phyloP scores from a whole-genome alignment of 1,284 basidiomycete species.

The Irpex sp. region DNA sequence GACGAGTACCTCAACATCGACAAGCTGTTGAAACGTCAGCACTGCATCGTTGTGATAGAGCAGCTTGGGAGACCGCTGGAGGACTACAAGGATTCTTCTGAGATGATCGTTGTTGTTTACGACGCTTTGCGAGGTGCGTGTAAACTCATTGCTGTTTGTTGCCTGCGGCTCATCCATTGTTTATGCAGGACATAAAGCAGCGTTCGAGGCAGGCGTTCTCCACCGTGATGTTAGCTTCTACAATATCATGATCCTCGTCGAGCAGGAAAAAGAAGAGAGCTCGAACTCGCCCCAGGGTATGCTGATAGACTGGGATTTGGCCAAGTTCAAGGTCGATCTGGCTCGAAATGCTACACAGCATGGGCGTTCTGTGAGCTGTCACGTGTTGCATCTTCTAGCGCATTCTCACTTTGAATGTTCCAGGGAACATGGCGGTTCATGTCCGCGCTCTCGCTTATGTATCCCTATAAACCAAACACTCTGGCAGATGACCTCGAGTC shows the following conservation, averaged over 20 bases:
- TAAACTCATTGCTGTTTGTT: neutral
- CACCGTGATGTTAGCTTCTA: conserved; percentile 4
- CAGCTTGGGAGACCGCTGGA: neutral
- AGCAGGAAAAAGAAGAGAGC: neutral
- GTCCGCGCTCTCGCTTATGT: neutral
- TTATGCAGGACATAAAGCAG: neutral
- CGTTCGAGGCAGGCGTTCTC: neutral
- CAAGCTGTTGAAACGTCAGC: neutral
- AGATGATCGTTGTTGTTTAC: neutral
- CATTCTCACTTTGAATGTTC: neutral
- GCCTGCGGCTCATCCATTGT: neutral
- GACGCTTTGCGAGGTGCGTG: conserved; percentile 4
- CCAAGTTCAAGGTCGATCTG: neutral
- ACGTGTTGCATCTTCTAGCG: neutral
- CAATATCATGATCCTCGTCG: conserved; percentile 2
- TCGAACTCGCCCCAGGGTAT: neutral
- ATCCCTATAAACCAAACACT: neutral
- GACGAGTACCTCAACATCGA: neutral
- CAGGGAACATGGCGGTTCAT: neutral
- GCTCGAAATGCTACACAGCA: neutral
- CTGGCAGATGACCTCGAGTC: neutral
- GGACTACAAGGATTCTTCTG: neutral
- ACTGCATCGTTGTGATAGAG: neutral
- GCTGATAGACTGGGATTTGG: neutral
- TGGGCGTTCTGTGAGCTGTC: neutral